Evolutionary conservation across 2,329 filamentous ascomycete genomes (phyloP), one percentile per base, ranked within the genome.

Genomic region (Arachnopeziza araneosa): DNA sequence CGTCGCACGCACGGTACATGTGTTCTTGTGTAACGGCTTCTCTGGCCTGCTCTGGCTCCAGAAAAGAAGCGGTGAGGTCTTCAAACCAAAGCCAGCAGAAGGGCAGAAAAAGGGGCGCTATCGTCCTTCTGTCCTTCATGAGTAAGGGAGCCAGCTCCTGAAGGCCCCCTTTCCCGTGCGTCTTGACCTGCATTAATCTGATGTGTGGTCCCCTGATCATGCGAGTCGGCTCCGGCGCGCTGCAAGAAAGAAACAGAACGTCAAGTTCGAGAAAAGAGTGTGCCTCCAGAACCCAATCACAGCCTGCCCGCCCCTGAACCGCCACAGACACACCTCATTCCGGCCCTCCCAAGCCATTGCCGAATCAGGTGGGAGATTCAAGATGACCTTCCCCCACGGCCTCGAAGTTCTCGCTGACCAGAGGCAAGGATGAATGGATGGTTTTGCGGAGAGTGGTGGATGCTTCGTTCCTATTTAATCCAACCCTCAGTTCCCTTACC

Each of bases 361-460:
- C 55, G 50, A 56, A 61, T 59, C 21, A 23, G 56, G 60, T 54
- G 60, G 54, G 53, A 61, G 60, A 58, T 56, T 56, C 56, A 14
- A n/a, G n/a, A n/a, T n/a, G n/a, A 44, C 36, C 17, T 44, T 14
- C 6, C 2, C 17, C 6, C 36, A 4, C 36, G 6, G 5, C 36
- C 36, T 44, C 12, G 12, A 44, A 19, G 17, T 44, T 44, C 12
- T 12, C 4, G 17, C 36, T 14, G 36, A 14, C 17, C 6, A 14
- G 17, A 44, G 17, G 36, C 17, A 14, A 44, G 36, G 36, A 44
- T 19, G 36, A 44, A 44, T 30, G 26, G 9, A 5, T 30, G 26
- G 4, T n/a, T n/a, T n/a, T n/a, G n/a, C 26, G 9, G 26, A 30
- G 26, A 30, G 5, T 9, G 26, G 9, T 30, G 4, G 5, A 30